Evolutionary conservation across 192 early-diverging fungal species (phyloP), one percentile per base, ranked within the genome.

Genomic region (Backusella mclennaniae): DNA sequence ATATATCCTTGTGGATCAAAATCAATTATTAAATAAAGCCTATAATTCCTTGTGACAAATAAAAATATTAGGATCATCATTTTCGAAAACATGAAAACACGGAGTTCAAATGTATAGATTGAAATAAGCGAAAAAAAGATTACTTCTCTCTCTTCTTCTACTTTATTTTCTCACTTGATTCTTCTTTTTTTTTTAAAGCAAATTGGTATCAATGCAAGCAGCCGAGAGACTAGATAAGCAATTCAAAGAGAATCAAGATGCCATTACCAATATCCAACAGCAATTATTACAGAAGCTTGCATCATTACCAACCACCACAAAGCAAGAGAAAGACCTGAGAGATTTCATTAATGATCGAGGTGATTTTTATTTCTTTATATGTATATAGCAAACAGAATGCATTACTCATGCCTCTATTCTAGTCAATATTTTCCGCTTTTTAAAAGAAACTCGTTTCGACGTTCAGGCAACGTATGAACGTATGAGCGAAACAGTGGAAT

Each of bases 391-490:
- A n/a, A 19, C 19, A 49, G 1, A n/a, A 49, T 49, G 6, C 19
- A 49, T 49, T 49, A 7, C 19, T 49, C 19, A 49, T 49, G 6
- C n/a, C n/a, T 49, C 17, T 46, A 44, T 4, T 67, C 3, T 76
- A 85, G 85, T 82, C 1, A 86, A 80, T 12, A 67, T 86, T 4
- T 86, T 86, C 69, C 77, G 85, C 7, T 86, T 82, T 35, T 69
- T 84, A 12, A 69, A 77, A 36, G 71, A 73, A 11, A 39, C 75
- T 38, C 23, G 41, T 4, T 86, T 76, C 73, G 63, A 74, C 35
- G 59, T 79, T 21, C 74, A 81, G 17, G 7, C 17, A 17, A 76
- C 83, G 8, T 69, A 73, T 12, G 66, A 53, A 23, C 21, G 74
- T 12, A 29, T 84, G 2, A 38, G 80, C 29, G 73, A 73, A 12